These are phyloP conservation scores for Suillus variegatus DNA, from an alignment of 768 basidiomycete species.

Conservation along the genomic window DNA sequence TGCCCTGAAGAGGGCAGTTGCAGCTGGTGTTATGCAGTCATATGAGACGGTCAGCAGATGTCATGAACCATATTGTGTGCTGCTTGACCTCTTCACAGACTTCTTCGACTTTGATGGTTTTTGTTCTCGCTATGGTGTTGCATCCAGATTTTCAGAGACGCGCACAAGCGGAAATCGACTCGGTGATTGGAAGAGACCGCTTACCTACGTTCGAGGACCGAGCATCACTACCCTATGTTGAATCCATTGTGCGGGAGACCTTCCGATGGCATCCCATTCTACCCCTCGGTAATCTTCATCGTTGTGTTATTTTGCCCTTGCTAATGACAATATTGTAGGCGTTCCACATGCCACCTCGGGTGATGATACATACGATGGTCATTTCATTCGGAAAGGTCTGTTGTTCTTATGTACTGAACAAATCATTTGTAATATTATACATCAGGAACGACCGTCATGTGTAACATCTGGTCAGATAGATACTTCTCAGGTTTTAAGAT, in stretches of 20 bases:
- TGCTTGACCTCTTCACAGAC: slow-evolving; percentile 11
- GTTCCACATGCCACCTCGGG: slow-evolving; percentile 29
- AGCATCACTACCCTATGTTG: not conserved
- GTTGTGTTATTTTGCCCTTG: not conserved
- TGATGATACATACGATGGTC: slow-evolving; percentile 42
- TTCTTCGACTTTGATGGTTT: slow-evolving; percentile 6
- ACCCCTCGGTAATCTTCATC: not conserved
- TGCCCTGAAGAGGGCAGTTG: slow-evolving; percentile 14
- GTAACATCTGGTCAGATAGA: slow-evolving; percentile 2
- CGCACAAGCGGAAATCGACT: not conserved
- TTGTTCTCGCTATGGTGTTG: not conserved
- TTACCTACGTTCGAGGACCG: not conserved
- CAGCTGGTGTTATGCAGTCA: slow-evolving; percentile 15
- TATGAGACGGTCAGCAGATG: slow-evolving; percentile 20
- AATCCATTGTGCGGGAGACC: not conserved
- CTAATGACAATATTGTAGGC: not conserved
- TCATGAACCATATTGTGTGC: not conserved
- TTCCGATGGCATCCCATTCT: not conserved
- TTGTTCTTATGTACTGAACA: not conserved
- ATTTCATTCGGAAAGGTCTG: slow-evolving; percentile 51
- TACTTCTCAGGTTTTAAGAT: not conserved
- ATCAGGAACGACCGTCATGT: slow-evolving; percentile 5
- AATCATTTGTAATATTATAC: not conserved
- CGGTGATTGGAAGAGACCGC: not conserved
- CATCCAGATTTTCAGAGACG: not conserved